A percentile compares a stretch with the other conserved stretches of the same genome.
These are phyloP conservation scores for Alloteropsis semialata DNA, from an alignment of 176 grass and related monocot species.

Conservation along the genomic window DNA sequence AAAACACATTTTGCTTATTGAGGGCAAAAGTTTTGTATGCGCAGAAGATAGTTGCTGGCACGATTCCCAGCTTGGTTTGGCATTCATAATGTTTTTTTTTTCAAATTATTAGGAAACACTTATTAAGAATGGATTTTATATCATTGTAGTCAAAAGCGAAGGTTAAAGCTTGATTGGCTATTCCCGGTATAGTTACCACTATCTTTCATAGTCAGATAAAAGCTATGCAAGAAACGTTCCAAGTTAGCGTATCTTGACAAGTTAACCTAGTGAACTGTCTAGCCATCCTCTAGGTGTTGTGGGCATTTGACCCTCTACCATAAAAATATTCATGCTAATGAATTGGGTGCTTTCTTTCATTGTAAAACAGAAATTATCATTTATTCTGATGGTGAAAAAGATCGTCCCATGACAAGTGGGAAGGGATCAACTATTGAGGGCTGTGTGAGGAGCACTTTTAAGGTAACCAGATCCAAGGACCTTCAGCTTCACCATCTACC, in stretches of 20 bases:
- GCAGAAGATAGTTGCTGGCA: too few species aligned
- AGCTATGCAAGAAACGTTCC: not conserved
- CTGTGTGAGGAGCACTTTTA: not conserved
- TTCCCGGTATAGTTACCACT: too few species aligned
- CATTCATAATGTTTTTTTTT: too few species aligned
- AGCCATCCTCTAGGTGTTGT: too few species aligned
- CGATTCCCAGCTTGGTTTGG: too few species aligned
- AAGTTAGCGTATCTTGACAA: not conserved
- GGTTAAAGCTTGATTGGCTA: too few species aligned
- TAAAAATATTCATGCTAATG: not conserved
- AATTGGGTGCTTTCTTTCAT: not conserved
- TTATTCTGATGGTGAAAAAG: not conserved
- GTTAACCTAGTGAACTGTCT: not conserved
- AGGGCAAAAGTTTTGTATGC: too few species aligned
- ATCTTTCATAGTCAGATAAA: too few species aligned
- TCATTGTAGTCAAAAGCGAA: too few species aligned
- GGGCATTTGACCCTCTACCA: not conserved
- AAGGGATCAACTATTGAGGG: not conserved
- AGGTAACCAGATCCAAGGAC: not conserved
- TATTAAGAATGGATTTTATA: too few species aligned
- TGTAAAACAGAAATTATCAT: not conserved
- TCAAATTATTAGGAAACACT: too few species aligned
- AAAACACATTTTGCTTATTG: too few species aligned
- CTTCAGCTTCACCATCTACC: not conserved
- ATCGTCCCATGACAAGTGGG: not conserved